These are phyloP conservation scores for Bolboschoenoplectus hybrid DNA, from an alignment of 202 grass and related monocot genomes.

Conservation along the genomic window DNA sequence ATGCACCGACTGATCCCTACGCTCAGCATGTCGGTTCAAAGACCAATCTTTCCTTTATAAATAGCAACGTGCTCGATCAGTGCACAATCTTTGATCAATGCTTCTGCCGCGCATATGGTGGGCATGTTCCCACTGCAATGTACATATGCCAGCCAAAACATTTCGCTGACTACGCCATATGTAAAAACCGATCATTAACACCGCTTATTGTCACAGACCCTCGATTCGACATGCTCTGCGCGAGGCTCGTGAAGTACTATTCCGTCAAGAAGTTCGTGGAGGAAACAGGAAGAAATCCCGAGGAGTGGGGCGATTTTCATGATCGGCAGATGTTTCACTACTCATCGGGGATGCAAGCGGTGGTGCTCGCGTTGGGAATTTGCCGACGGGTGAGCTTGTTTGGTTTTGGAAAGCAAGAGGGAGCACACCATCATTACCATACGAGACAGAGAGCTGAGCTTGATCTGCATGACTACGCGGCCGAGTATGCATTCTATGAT, in stretches of 20 bases:
- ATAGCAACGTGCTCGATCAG: constrained; percentile 37
- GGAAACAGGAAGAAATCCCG: constrained; percentile 47
- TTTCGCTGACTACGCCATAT: constrained; percentile 55
- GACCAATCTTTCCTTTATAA: constrained; percentile 41
- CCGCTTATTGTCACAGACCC: constrained; percentile 66
- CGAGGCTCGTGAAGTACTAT: constrained; percentile 66
- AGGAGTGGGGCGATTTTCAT: constrained; percentile 54
- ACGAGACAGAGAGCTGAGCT: constrained; percentile 50
- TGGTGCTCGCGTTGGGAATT: constrained; percentile 44
- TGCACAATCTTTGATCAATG: constrained; percentile 36
- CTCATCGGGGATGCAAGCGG: constrained; percentile 62
- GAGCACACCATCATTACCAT: constrained; percentile 52
- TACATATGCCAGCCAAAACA: constrained; percentile 72
- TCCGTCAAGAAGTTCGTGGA: constrained; percentile 60
- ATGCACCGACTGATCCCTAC: constrained; percentile 21
- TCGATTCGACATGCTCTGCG: constrained; percentile 61
- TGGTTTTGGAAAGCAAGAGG: constrained; percentile 55
- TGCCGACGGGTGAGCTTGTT: constrained; percentile 52
- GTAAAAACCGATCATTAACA: constrained; percentile 32
- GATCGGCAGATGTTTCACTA: constrained; percentile 72
- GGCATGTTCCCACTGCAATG: constrained; percentile 45
- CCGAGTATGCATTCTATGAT: constrained; percentile 57
- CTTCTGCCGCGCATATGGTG: constrained; percentile 50
- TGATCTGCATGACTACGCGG: constrained; percentile 60
- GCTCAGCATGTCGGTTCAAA: constrained; percentile 28